Evolutionary conservation across 1,284 basidiomycete species (phyloP).

Genomic region (Ganoderma resinaceum): DNA sequence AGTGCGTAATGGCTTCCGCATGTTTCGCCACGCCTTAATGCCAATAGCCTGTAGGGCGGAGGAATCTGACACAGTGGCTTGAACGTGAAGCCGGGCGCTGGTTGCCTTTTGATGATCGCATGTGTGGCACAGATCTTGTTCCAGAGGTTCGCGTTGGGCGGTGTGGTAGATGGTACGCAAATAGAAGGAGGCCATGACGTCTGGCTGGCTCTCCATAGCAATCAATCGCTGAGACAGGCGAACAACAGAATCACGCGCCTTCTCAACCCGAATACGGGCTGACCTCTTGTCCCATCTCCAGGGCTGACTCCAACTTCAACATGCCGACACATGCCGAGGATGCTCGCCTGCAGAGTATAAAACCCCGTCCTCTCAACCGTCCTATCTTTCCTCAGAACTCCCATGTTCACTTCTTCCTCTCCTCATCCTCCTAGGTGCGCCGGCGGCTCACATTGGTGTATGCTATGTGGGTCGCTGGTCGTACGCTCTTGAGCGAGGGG

Average conservation of each 20-base stretch:
- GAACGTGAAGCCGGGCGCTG: too few relatives aligned
- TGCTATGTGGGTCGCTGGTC: neutral
- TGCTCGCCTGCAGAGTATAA: constrained; percentile 5
- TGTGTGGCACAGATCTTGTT: too few relatives aligned
- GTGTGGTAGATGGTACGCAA: too few relatives aligned
- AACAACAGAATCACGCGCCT: neutral
- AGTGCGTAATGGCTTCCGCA: too few relatives aligned
- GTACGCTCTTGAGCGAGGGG: neutral
- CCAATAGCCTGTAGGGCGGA: too few relatives aligned
- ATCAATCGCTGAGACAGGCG: too few relatives aligned
- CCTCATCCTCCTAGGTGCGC: neutral
- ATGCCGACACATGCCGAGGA: neutral
- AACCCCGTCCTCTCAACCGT: neutral
- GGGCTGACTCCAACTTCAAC: neutral
- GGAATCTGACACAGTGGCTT: too few relatives aligned
- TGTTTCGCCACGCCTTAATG: too few relatives aligned
- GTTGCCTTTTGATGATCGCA: too few relatives aligned
- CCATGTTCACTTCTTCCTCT: constrained; percentile 10
- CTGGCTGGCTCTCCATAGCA: too few relatives aligned
- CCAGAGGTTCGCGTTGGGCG: too few relatives aligned
- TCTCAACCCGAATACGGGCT: neutral
- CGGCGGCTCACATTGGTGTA: neutral
- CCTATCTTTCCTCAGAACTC: constrained; percentile 9
- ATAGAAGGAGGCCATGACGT: too few relatives aligned
- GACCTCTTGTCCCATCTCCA: neutral